These are phyloP conservation scores for Cladophialophora chaetospira DNA, from an alignment of 2,329 filamentous ascomycete genomes.

Conservation along the genomic window DNA sequence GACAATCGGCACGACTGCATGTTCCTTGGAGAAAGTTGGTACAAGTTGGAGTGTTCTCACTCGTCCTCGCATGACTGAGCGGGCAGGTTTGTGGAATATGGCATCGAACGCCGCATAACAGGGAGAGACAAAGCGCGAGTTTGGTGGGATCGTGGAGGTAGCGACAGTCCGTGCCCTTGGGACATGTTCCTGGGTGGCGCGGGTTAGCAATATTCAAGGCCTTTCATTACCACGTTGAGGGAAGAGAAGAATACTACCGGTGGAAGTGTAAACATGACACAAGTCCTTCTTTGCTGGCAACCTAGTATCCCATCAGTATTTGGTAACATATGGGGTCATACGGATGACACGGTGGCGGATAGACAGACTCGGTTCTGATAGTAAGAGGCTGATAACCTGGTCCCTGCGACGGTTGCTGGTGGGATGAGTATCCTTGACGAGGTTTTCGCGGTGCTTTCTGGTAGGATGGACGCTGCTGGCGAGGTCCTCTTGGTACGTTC, in stretches of 20 bases:
- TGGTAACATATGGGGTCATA: not conserved
- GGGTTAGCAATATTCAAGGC: not conserved
- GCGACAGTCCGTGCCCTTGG: constrained; percentile 76
- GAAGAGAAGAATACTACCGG: constrained; percentile 5
- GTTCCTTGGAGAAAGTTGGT: not conserved
- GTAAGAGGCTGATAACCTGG: not conserved
- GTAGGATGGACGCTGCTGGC: not conserved
- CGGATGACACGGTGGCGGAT: not conserved
- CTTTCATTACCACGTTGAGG: not conserved
- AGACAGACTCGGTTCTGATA: not conserved
- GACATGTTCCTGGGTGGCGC: constrained; percentile 70
- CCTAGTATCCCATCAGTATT: not conserved
- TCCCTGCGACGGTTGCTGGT: not conserved
- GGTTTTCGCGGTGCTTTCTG: not conserved
- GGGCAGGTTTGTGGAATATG: constrained; percentile 44
- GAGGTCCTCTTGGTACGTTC: not conserved
- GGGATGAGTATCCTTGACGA: not conserved
- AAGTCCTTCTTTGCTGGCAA: not conserved
- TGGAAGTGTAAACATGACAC: constrained; percentile 14
- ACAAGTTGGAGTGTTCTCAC: not conserved
- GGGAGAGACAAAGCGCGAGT: constrained; percentile 87
- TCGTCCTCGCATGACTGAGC: not conserved
- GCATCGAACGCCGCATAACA: constrained; percentile 78
- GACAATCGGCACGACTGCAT: not conserved
- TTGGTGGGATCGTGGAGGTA: constrained; percentile 83